These are phyloP conservation scores for Simplicillium sp. DNA, from an alignment of 2,329 filamentous ascomycete species.

Conservation along the genomic window DNA sequence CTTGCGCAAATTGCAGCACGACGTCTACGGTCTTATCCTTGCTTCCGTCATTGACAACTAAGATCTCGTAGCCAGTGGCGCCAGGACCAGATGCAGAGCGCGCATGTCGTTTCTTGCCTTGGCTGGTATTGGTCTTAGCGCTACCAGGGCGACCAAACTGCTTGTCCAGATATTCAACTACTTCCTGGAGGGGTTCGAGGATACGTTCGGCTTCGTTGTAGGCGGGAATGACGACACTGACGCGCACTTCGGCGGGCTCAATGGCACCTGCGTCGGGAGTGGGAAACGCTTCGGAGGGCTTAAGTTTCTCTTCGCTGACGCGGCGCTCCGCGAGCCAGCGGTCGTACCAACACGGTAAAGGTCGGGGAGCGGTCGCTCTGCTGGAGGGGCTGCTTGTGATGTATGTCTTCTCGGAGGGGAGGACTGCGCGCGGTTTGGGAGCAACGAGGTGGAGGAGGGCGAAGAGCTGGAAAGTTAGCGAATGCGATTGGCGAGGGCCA, in stretches of 20 bases:
- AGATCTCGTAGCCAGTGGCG: conserved; percentile 72
- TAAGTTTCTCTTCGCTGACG: conserved; percentile 29
- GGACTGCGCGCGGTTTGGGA: conserved; percentile 65
- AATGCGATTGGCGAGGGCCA: background rate
- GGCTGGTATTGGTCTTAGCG: conserved; percentile 13
- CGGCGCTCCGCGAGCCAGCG: conserved; percentile 55
- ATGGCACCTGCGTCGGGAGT: conserved; percentile 47
- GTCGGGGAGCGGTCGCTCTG: conserved; percentile 24
- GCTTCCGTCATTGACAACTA: conserved; percentile 86
- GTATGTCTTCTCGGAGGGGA: conserved; percentile 77
- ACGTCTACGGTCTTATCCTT: conserved; percentile 72
- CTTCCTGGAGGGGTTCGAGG: conserved; percentile 78
- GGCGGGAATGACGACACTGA: conserved; percentile 88
- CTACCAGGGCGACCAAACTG: conserved; percentile 52
- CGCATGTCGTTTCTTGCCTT: conserved; percentile 22
- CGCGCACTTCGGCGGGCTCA: conserved; percentile 68
- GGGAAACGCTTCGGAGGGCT: conserved; percentile 26
- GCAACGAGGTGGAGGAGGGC: conserved; percentile 64
- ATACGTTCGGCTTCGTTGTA: conserved; percentile 90
- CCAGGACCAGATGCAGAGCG: conserved; percentile 15
- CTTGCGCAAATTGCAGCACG: conserved; percentile 69
- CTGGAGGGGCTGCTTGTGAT: conserved; percentile 59
- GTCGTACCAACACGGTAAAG: conserved; percentile 83
- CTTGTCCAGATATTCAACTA: conserved; percentile 73
- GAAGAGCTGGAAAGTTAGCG: conserved; percentile 37